Percentiles rank a stretch among this genome's conserved stretches.
These are phyloP conservation scores for Coleophoma crateriformis DNA, from an alignment of 2,329 filamentous ascomycete species.

Conservation along the genomic window DNA sequence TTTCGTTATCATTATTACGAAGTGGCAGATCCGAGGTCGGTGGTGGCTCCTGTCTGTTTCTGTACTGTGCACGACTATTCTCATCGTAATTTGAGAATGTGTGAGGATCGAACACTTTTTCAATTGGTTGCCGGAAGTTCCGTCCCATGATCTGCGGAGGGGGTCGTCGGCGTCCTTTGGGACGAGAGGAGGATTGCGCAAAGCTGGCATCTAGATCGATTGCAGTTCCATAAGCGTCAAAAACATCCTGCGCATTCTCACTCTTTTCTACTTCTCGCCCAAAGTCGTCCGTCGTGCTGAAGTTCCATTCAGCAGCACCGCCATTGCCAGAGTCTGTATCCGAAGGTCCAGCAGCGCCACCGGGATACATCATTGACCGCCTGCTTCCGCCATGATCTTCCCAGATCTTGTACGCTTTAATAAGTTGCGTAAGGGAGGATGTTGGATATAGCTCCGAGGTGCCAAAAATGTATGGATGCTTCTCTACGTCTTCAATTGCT, in stretches of 20 bases:
- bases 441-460: constrained; percentile 60
- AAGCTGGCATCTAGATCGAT: constrained; percentile 45
- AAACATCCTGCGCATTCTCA: constrained; percentile 51
- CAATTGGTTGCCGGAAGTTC: constrained; percentile 46
- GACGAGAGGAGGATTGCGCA: constrained; percentile 33
- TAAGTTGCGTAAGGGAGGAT: constrained; percentile 55
- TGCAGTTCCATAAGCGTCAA: constrained; percentile 53
- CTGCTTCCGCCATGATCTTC: constrained; percentile 68
- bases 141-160: constrained; percentile 50
- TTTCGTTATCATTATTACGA: constrained; percentile 46
- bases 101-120: constrained; percentile 62
- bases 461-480: constrained; percentile 62
- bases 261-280: constrained; percentile 49
- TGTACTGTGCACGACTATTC: constrained; percentile 57
- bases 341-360: constrained; percentile 44
- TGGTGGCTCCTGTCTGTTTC: constrained; percentile 27
- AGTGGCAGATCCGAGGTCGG: constrained; percentile 50
- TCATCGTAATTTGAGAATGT: constrained; percentile 60
- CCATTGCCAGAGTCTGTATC: constrained; percentile 31
- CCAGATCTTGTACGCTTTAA: constrained; percentile 70
- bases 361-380: constrained; percentile 55
- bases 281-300: constrained; percentile 60
- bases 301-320: constrained; percentile 59
- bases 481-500: constrained; percentile 62
- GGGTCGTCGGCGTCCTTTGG: constrained; percentile 44